A percentile compares a stretch with the other conserved stretches of the same genome.
phyloP scores from a whole-genome alignment of 306 rosid species.

The Luffa aegyptiaca region DNA sequence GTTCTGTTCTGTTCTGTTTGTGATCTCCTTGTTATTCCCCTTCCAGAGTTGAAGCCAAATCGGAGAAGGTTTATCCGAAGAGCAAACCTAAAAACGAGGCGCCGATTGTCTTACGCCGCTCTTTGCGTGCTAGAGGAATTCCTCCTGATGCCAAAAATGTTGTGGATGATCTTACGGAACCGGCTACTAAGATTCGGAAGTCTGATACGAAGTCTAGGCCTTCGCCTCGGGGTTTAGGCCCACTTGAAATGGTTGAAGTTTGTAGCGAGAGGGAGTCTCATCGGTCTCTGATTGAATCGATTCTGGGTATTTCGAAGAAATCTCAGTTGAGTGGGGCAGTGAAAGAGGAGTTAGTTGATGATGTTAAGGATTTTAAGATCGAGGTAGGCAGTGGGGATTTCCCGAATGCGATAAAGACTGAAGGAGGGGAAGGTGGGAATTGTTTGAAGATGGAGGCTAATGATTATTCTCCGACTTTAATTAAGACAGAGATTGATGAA shows the following conservation, averaged over 20 bases:
- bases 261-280: constrained; percentile 27
- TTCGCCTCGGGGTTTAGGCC: constrained; percentile 22
- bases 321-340: not conserved
- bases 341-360: not conserved
- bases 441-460: constrained; percentile 23
- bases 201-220: constrained; percentile 8
- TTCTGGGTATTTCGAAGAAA: constrained; percentile 26
- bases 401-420: not conserved
- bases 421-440: not conserved
- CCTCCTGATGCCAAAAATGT: constrained; percentile 42
- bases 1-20: not conserved
- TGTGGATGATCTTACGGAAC: constrained; percentile 6
- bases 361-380: not conserved
- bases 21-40: not conserved
- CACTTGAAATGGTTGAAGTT: constrained; percentile 38
- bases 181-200: not conserved
- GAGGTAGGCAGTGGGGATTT: not conserved
- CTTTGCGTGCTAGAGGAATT: constrained; percentile 60
- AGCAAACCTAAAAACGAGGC: constrained; percentile 42
- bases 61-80: constrained; percentile 28
- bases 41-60: constrained; percentile 39
- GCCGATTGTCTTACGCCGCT: constrained; percentile 54
- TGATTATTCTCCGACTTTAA: not conserved
- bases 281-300: constrained; percentile 23
- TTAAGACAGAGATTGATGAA: not conserved